Base-by-base conservation (phyloP, 192 early-diverging fungal genomes). In the Entophlyctis luteolus region DNA sequence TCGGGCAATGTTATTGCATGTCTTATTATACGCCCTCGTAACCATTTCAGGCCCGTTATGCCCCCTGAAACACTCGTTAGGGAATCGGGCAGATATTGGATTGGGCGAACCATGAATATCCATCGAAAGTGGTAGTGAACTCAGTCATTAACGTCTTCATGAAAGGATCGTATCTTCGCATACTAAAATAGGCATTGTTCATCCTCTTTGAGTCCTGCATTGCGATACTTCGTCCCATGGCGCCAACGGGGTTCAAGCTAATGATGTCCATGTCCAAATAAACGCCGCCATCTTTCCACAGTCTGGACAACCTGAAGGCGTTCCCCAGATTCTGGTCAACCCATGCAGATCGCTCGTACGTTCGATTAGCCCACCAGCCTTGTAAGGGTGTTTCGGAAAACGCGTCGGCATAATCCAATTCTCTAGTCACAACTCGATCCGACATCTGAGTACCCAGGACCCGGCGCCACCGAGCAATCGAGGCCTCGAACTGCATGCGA, bases 211-310 rank as follows among this genome's bases (percentile, higher is more conserved):
- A 28, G 32, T 77, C 72, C 53, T 77, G 72, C 55, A 59, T 50
- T 2, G 62, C 72, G 25, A 74, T 36, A 12, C 63, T 57, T n/a
- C 76, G 29, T 20, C 69, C 68, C 29, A 74, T 53, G 1, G 14
- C 50, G 14, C 25, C 37, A 10, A 77, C 6, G 31, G 72, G 57
- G 38, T 77, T 77, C 28, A 75, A 18, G 18, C 55, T 60, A 66
- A 77, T 71, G 38, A 77, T 77, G 49, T 77, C 76, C 66, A 77
- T 27, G 60, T 77, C 76, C 23, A 77, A 18, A 66, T 77, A 77
- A 0, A 72, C 67, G 0, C 76, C 76, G 2, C 76, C 76, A 10
- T 68, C 34, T 38, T 77, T 57, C 16, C 50, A 77, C 16, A 77
- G 6, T n/a, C 55, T 27, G 18, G 68, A 72, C n/a, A 77, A 38